Base-by-base conservation (phyloP, 192 early-diverging fungal genomes). In the Coemansia sp. region DNA sequence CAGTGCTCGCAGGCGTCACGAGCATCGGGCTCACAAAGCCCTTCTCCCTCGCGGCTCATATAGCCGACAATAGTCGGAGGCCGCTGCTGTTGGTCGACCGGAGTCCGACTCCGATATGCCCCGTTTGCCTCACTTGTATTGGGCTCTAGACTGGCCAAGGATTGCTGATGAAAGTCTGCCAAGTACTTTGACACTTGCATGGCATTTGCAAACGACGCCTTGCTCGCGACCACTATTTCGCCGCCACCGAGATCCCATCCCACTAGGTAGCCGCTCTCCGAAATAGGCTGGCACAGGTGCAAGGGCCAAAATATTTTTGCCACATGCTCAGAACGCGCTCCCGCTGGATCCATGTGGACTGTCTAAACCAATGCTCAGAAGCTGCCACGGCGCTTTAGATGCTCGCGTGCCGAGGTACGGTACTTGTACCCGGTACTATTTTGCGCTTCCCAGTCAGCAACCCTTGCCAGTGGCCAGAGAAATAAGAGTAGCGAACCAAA, bases 371-470 rank as follows among this genome's bases (percentile, higher is more conserved):
- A 27, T 39, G 17, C 3, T 67, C 59, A 85, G 44, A 85, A 85
- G 65, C 84, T 85, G 34, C 84, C 84, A 6, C 84, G 73, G 17
- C 84, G 84, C 53, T 73, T 77, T n/a, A 85, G 68, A 35, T 85
- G 76, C 33, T 81, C 79, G 33, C 79, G 63, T 11, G 84, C 79
- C 10, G 84, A 79, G 9, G 79, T 77, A 27, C 77, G 70, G 62
- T 69, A 74, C 45, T 74, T 68, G 74, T 77, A 81, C 16, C 64
- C 69, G 50, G 63, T 63, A 53, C 72, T 69, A 16, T 61, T 64
- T 36, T 71, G 68, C 16, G 75, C 72, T 48, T 82, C 84, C 70
- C 68, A 79, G 54, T 79, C 74, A 14, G 84, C 84, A 16, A 85
- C 61, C 24, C 67, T 69, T 59, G 74, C 84, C 42, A 85, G 62